phyloP scores from a whole-genome alignment of 148 eudicot genomes.

The Beta vulgaris region DNA sequence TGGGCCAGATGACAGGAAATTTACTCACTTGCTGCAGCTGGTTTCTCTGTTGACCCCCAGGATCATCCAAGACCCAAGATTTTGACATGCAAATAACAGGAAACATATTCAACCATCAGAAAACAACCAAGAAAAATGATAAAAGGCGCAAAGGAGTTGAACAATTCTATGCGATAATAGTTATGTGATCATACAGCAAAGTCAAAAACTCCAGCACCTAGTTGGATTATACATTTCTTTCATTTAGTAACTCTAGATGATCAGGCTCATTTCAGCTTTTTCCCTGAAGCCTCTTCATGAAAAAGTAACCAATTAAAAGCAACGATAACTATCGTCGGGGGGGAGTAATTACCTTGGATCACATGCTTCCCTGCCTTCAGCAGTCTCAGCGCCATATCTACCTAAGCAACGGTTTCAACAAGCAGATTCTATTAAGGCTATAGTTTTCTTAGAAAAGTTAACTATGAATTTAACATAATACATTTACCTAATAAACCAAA shows the following conservation, averaged over 20 bases:
- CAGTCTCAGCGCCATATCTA: conserved; percentile 70
- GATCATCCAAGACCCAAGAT: conserved; percentile 35
- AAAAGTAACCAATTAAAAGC: not conserved
- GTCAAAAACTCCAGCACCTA: not conserved
- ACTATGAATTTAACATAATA: not conserved
- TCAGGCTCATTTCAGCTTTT: not conserved
- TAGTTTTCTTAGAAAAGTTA: not conserved
- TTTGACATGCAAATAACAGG: conserved; percentile 25
- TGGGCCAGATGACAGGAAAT: not conserved
- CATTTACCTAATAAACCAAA: not conserved
- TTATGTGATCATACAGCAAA: not conserved
- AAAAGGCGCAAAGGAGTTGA: not conserved
- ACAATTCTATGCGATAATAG: not conserved
- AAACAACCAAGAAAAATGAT: conserved; percentile 19
- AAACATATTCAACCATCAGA: conserved; percentile 15
- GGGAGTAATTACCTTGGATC: conserved; percentile 63
- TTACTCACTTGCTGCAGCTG: conserved; percentile 86
- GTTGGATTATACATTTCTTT: not conserved
- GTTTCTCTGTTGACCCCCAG: conserved; percentile 70
- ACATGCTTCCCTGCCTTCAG: conserved; percentile 97
- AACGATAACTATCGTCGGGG: not conserved
- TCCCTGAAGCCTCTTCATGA: not conserved
- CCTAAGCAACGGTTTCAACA: conserved; percentile 40
- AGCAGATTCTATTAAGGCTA: not conserved
- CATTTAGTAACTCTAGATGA: not conserved